Evolutionary conservation across 1,284 basidiomycete genomes (phyloP), one percentile per base, ranked within the genome.

Genomic region (Rhodotorula sp.): DNA sequence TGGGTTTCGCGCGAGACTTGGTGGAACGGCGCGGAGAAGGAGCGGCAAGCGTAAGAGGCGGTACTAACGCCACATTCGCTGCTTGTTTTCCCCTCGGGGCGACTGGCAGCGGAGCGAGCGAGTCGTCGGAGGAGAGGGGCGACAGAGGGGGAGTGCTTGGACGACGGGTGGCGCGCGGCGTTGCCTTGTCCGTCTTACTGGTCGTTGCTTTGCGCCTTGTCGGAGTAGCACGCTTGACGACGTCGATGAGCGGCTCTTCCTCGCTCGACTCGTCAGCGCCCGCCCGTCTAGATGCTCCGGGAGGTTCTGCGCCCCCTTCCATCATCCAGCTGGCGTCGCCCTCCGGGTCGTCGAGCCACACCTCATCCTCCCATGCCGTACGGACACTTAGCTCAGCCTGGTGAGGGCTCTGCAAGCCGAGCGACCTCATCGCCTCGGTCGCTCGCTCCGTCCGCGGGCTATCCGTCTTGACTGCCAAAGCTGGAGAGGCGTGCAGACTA

Each of bases 351-450:
- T 54, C 54, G 10, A 41, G 14, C 61, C 63, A 50, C 9, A 49
- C 42, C 12, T 60, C 66, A 34, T 50, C 58, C 4, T 23, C 34
- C 34, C 61, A 7, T 7, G 61, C 19, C 62, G 61, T 21, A 7
- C 61, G 34, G 9, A 41, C 34, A 27, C 44, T 46, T 8, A 13
- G 46, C 19, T 7, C 3, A 3, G 5, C 52, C 4, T 12, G 45
- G 9, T 25, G 27, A 63, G 62, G 53, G 61, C 66, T 63, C 17
- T 10, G 27, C 58, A 68, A 68, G 64, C 70, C 70, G 64, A 67
- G 70, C 66, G 53, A 52, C 48, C 58, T 57, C 66, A 64, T 71
- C 70, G 9, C 46, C 48, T 41, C 50, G 61, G 45, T 54, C 45
- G 49, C 34, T 10, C 25, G 41, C 54, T 34, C 19, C 58, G 63